Conservation (phyloP, 441 rosid genomes). For the Adansonia madagascariensis region DNA sequence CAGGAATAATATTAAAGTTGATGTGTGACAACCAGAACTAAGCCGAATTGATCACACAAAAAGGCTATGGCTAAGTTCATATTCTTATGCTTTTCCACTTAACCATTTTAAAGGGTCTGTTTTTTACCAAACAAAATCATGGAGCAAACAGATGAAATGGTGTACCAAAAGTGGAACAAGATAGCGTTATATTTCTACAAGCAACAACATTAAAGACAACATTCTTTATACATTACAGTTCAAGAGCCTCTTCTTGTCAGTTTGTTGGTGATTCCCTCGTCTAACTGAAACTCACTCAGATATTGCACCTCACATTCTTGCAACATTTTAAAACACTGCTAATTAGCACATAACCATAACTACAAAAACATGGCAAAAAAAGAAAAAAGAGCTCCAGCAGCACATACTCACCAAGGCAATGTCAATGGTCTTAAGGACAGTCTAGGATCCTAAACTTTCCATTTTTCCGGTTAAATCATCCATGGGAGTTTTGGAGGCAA, state of each 20-base stretch:
- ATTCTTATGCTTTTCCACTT: constrained; percentile 11
- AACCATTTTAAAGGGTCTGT: background rate
- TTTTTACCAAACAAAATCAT: background rate
- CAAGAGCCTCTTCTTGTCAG: constrained; percentile 27
- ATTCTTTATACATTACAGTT: constrained; percentile 25
- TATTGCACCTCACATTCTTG: constrained; percentile 39
- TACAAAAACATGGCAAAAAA: background rate
- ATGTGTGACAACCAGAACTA: constrained; percentile 14
- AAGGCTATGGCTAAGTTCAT: background rate
- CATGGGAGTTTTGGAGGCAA: constrained; percentile 45
- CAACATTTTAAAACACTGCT: constrained; percentile 30
- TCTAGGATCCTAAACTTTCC: constrained; percentile 39
- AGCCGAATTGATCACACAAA: constrained; percentile 6
- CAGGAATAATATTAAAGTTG: background rate
- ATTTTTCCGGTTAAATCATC: constrained; percentile 32
- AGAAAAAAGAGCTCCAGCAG: constrained; percentile 27
- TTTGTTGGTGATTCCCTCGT: constrained; percentile 23
- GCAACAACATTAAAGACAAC: constrained; percentile 20
- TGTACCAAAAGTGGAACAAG: background rate
- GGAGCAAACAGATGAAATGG: background rate
- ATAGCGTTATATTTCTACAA: constrained; percentile 18
- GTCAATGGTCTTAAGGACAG: constrained; percentile 32
- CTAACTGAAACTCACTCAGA: constrained; percentile 29
- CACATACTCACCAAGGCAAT: constrained; percentile 29
- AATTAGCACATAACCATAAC: constrained; percentile 22